Conservation (phyloP, 305 asterid species). For the Plantago coronopus region DNA sequence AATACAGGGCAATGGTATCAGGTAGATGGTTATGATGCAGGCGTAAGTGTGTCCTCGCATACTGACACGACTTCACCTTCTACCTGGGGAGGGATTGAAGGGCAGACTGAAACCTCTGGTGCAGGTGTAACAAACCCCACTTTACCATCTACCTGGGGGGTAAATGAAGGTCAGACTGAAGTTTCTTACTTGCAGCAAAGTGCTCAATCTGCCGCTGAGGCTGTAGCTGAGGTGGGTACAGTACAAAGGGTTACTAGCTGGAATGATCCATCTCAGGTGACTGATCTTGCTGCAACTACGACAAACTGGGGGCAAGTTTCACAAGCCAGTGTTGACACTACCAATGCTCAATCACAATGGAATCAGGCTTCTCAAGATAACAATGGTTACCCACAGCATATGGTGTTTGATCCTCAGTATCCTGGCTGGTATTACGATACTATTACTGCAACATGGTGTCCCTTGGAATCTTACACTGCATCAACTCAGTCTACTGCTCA, state of each 20-base stretch:
- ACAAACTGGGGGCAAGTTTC: slow-evolving; percentile 53
- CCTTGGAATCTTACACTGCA: slow-evolving; percentile 52
- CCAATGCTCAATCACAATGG: slow-evolving; percentile 45
- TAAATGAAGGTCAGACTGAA: slow-evolving; percentile 41
- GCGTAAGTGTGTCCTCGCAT: slow-evolving; percentile 36
- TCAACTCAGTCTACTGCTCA: slow-evolving; percentile 45
- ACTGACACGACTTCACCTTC: slow-evolving; percentile 31
- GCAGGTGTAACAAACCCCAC: slow-evolving; percentile 32
- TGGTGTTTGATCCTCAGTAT: slow-evolving; percentile 89
- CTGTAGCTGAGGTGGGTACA: slow-evolving; percentile 48
- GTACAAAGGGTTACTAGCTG: slow-evolving; percentile 56
- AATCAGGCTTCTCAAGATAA: slow-evolving; percentile 49
- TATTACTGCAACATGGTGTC: slow-evolving; percentile 64
- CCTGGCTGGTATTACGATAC: slow-evolving; percentile 94
- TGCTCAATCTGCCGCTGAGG: slow-evolving; percentile 50
- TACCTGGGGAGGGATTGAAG: slow-evolving; percentile 43
- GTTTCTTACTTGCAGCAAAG: slow-evolving; percentile 70
- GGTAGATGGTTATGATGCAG: slow-evolving; percentile 51
- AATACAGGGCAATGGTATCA: slow-evolving; percentile 83
- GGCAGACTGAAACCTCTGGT: slow-evolving; percentile 32
- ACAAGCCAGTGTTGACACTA: slow-evolving; percentile 33
- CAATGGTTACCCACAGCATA: slow-evolving; percentile 74
- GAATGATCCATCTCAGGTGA: slow-evolving; percentile 46
- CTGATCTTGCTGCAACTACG: slow-evolving; percentile 28
- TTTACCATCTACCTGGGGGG: slow-evolving; percentile 43